These are phyloP conservation scores for Fusarium ambrosium DNA, from an alignment of 2,329 filamentous ascomycete species.

Conservation along the genomic window DNA sequence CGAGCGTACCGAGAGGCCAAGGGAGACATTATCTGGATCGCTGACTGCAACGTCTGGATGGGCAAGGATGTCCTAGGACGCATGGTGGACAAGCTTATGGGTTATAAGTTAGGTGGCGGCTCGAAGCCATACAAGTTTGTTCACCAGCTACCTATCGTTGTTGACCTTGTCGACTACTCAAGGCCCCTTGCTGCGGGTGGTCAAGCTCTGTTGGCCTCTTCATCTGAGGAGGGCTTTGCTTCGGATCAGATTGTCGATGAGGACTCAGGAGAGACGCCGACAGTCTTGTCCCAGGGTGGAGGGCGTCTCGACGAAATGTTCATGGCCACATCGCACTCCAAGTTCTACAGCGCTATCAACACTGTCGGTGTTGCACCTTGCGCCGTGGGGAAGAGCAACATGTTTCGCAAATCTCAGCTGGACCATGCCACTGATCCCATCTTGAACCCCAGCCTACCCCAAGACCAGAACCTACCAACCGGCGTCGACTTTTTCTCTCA, in stretches of 20 bases:
- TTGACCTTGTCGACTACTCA: conserved; percentile 72
- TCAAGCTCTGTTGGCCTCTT: conserved; percentile 51
- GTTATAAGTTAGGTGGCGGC: conserved; percentile 66
- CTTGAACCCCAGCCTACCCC: conserved; percentile 59
- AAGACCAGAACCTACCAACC: conserved; percentile 59
- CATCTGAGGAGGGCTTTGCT: conserved; percentile 45
- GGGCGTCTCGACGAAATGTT: conserved; percentile 94
- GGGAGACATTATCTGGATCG: conserved; percentile 91
- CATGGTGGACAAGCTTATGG: conserved; percentile 90
- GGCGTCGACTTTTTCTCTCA: conserved; percentile 95
- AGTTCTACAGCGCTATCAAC: conserved; percentile 98
- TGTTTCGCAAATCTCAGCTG: conserved; percentile 95
- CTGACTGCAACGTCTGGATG: conserved; percentile 98
- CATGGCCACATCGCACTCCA: conserved; percentile 92
- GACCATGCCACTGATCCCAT: conserved; percentile 74
- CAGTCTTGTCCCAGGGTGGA: conserved; percentile 67
- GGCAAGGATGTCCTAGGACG: conserved; percentile 81
- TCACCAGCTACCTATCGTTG: conserved; percentile 89
- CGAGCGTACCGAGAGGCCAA: conserved; percentile 90
- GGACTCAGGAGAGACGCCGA: conserved; percentile 42
- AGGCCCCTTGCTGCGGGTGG: conserved; percentile 33
- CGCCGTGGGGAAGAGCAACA: conserved; percentile 96
- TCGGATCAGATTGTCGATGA: conserved; percentile 41
- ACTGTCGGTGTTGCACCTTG: conserved; percentile 91
- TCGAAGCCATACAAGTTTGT: conserved; percentile 86